A percentile compares a stretch with the other conserved stretches of the same genome.
These are phyloP conservation scores for Periconia digitata DNA, from an alignment of 2,329 filamentous ascomycete genomes.

Conservation along the genomic window DNA sequence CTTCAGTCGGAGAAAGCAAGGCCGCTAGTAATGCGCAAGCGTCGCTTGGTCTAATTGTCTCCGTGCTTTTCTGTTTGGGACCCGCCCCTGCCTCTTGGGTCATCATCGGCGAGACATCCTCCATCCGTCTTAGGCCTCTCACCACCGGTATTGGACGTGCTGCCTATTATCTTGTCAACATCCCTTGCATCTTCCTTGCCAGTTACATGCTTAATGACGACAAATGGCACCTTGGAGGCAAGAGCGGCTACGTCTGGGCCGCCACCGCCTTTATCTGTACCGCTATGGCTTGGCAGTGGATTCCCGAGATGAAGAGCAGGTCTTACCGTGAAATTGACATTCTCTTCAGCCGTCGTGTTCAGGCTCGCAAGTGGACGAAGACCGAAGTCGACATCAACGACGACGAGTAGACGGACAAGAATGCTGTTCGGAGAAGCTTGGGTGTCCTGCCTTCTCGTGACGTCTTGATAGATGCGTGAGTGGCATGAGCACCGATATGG, in stretches of 20 bases:
- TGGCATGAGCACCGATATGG: no score
- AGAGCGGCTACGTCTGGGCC: slow-evolving; percentile 35
- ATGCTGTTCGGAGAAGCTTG: not conserved
- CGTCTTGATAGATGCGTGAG: no score
- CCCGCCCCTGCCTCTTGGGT: slow-evolving; percentile 67
- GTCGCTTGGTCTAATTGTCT: slow-evolving; percentile 64
- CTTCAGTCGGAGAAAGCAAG: slow-evolving; percentile 47
- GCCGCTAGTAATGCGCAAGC: slow-evolving; percentile 58
- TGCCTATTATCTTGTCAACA: slow-evolving; percentile 64
- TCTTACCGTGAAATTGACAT: slow-evolving; percentile 53
- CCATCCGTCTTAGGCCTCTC: slow-evolving; percentile 63
- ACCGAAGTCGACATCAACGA: slow-evolving; percentile 60
- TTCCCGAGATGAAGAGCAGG: slow-evolving; percentile 58
- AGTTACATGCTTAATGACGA: slow-evolving; percentile 53
- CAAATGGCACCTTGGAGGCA: slow-evolving; percentile 40
- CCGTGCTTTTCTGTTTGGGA: slow-evolving; percentile 63
- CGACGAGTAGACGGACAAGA: slow-evolving; percentile 58
- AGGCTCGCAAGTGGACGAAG: slow-evolving; percentile 58
- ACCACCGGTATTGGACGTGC: slow-evolving; percentile 65
- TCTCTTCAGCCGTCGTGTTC: slow-evolving; percentile 46
- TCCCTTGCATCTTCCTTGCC: slow-evolving; percentile 66
- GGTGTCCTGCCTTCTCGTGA: no score
- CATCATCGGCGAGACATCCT: slow-evolving; percentile 67
- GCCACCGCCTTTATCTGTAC: slow-evolving; percentile 56
- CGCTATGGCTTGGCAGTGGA: slow-evolving; percentile 51